Evolutionary conservation across 2,329 filamentous ascomycete genomes (phyloP).

Genomic region (Arthroderma sp.): DNA sequence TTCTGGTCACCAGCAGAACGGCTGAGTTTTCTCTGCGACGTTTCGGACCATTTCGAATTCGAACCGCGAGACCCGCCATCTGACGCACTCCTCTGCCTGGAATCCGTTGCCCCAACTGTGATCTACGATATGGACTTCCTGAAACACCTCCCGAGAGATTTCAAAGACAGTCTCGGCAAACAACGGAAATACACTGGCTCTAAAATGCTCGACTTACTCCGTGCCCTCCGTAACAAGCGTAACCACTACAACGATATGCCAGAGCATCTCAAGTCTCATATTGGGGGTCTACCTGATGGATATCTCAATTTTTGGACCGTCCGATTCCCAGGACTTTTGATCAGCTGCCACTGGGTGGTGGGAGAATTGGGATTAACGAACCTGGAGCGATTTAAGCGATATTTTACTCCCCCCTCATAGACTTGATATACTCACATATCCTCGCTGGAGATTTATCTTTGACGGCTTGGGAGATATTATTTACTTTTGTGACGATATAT

Average conservation of each 20-base stretch:
- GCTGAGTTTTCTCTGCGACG: conserved; percentile 84
- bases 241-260: conserved; percentile 98
- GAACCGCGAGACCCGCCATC: conserved; percentile 77
- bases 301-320: conserved; percentile 76
- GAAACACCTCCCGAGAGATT: conserved; percentile 58
- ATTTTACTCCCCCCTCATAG: conserved; percentile 23
- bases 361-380: conserved; percentile 47
- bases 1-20: conserved; percentile 90
- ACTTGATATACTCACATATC: no score
- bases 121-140: conserved; percentile 60
- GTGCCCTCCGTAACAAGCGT: conserved; percentile 86
- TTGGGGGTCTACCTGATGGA: conserved; percentile 63
- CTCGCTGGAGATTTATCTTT: no score
- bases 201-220: conserved; percentile 69
- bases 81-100: conserved; percentile 46
- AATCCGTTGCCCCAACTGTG: conserved; percentile 33
- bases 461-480: no score
- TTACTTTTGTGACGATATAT: no score
- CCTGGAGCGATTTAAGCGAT: conserved; percentile 30
- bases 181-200: conserved; percentile 88
- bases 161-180: conserved; percentile 81
- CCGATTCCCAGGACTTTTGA: conserved; percentile 63
- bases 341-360: conserved; percentile 66
- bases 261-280: conserved; percentile 57
- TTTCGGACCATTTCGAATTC: conserved; percentile 92